Conservation (phyloP, 257 asterid genomes). For the Eucommia ulmoides region DNA sequence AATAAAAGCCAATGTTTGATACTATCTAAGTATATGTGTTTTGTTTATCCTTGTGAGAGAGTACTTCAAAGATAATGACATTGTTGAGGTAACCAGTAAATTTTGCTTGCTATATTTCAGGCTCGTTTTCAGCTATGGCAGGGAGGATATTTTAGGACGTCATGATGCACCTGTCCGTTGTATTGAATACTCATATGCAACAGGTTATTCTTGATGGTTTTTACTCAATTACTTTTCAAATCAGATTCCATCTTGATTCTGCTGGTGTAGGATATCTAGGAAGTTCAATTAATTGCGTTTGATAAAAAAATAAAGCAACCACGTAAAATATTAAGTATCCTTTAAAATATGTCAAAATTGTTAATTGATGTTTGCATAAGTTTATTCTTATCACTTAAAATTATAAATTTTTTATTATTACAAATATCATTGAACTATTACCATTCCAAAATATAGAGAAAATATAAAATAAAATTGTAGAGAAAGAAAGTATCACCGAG, state of each 20-base stretch:
- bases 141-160: conserved; percentile 62
- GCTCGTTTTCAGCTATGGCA: conserved; percentile 55
- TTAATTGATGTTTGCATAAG: no score
- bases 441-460: no score
- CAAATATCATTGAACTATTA: no score
- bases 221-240: background rate
- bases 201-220: conserved; percentile 36
- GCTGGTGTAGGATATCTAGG: no score
- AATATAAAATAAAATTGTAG: no score
- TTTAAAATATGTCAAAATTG: no score
- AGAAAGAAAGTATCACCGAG: no score
- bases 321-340: no score
- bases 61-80: background rate
- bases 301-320: no score
- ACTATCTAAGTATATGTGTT: background rate
- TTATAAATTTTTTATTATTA: no score
- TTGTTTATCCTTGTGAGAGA: background rate
- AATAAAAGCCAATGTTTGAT: background rate
- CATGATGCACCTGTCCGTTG: conserved; percentile 83
- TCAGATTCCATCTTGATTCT: background rate
- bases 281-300: no score
- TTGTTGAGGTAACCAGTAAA: background rate
- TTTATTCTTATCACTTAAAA: no score
- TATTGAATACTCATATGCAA: conserved; percentile 66
- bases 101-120: conserved; percentile 22